Conservation (phyloP, 768 basidiomycete genomes). For the Sutorius australiensis region DNA sequence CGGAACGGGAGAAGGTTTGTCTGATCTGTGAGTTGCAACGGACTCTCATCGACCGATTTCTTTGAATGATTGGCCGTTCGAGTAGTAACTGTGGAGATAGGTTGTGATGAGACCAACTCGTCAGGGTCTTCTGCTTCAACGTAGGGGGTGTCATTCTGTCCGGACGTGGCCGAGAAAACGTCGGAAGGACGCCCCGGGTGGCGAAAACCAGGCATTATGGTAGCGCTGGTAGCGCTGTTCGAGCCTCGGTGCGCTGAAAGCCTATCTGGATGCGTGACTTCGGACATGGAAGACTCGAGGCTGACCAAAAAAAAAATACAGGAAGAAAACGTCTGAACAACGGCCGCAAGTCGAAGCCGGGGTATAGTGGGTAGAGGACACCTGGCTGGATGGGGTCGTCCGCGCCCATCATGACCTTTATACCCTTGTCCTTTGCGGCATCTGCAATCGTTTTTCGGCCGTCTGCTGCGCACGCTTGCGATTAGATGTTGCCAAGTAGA, state of each 20-base stretch:
- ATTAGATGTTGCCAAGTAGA: constrained; percentile 7
- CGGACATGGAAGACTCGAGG: neutral
- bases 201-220: neutral
- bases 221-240: neutral
- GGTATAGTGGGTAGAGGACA: neutral
- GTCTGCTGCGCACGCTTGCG: constrained; percentile 1
- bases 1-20: constrained; percentile 69
- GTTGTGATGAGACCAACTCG: neutral
- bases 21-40: constrained; percentile 56
- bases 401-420: constrained; percentile 9
- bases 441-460: neutral
- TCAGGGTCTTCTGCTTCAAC: constrained; percentile 1
- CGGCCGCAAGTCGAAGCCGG: neutral
- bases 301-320: neutral
- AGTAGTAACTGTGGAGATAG: constrained; percentile 3
- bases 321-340: constrained; percentile 4
- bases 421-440: neutral
- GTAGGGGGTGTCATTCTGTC: neutral
- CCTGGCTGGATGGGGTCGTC: neutral
- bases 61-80: neutral
- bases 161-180: neutral
- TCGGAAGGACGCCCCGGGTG: neutral
- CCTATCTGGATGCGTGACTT: neutral
- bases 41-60: neutral
- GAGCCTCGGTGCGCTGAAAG: neutral